phyloP scores from a whole-genome alignment of 345 rosid species.

The Adansonia digitata region DNA sequence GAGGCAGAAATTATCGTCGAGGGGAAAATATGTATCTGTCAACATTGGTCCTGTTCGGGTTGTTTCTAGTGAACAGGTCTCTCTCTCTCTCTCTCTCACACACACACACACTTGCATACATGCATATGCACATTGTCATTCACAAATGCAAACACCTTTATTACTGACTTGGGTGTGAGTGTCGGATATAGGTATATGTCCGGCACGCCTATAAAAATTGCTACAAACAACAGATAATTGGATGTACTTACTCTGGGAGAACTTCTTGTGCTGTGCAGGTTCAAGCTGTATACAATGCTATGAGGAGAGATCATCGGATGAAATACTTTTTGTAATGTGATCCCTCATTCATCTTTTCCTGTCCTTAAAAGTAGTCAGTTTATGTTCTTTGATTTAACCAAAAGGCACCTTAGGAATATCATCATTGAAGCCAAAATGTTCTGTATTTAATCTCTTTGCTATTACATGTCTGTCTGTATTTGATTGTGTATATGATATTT shows the following conservation, averaged over 20 bases:
- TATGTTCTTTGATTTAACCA: conserved; percentile 8
- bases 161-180: too few species aligned
- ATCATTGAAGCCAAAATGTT: neutral
- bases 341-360: conserved; percentile 22
- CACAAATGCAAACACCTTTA: neutral
- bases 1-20: conserved; percentile 61
- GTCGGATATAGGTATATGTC: too few species aligned
- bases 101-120: conserved; percentile 5
- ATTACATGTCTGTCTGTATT: neutral
- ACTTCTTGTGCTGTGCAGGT: conserved; percentile 43
- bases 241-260: neutral
- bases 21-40: conserved; percentile 63
- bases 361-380: conserved; percentile 2
- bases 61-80: conserved; percentile 68
- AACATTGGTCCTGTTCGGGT: conserved; percentile 61
- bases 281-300: conserved; percentile 89
- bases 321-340: conserved; percentile 64
- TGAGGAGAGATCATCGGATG: conserved; percentile 88
- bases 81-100: conserved; percentile 12
- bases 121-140: neutral
- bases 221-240: neutral
- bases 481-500: neutral
- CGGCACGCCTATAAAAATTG: neutral
- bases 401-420: neutral
- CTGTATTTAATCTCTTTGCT: neutral